Conservation (phyloP, 495 filamentous ascomycete species). For the Penicillium canariense region DNA sequence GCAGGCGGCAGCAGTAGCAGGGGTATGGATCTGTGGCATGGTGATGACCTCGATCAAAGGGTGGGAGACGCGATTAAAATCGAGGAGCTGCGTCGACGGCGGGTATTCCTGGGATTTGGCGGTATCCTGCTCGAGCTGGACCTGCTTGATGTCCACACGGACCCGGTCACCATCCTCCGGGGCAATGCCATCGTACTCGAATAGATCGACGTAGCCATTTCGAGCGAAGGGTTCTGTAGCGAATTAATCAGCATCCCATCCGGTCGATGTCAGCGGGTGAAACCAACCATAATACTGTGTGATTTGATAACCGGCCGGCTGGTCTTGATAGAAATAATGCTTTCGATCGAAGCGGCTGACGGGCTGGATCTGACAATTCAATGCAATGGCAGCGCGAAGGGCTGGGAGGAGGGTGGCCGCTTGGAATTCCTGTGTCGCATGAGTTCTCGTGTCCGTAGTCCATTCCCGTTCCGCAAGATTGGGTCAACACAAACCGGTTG, state of each 20-base stretch:
- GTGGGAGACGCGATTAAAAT: conserved; percentile 90
- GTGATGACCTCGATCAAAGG: conserved; percentile 97
- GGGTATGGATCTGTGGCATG: conserved; percentile 76
- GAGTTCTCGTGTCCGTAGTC: background rate
- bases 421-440: conserved; percentile 62
- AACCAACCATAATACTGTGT: conserved; percentile 81
- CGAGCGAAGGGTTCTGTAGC: conserved; percentile 71
- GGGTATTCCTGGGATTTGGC: conserved; percentile 85
- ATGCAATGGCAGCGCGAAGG: conserved; percentile 79
- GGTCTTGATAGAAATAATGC: conserved; percentile 98
- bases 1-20: conserved; percentile 79
- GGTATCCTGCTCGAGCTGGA: conserved; percentile 97
- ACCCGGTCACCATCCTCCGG: conserved; percentile 64
- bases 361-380: conserved; percentile 73
- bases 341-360: conserved; percentile 88
- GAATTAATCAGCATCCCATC: conserved; percentile 2
- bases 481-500: conserved; percentile 57
- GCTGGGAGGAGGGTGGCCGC: conserved; percentile 80
- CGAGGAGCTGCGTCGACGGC: conserved; percentile 70
- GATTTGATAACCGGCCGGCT: conserved; percentile 94
- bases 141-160: conserved; percentile 78
- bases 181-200: conserved; percentile 75
- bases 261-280: background rate
- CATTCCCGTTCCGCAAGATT: background rate
- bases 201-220: conserved; percentile 69